Evolutionary conservation across 176 grass and related monocot species (phyloP).

Genomic region (Oryza glumipatula): DNA sequence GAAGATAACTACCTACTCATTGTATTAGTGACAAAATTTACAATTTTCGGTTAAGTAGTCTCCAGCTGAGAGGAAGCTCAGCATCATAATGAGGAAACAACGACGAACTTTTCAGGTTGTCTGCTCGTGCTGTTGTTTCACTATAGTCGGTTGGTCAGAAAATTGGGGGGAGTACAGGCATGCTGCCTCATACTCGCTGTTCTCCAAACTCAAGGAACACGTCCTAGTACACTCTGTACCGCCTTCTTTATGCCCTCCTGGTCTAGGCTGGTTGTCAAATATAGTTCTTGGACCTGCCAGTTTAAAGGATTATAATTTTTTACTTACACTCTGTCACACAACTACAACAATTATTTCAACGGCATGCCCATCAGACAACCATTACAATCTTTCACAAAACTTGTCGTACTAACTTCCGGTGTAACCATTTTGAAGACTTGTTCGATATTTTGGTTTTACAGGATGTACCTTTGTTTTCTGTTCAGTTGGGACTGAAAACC

Average conservation of each 20-base stretch:
- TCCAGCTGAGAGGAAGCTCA: not conserved
- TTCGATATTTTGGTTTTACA: not conserved
- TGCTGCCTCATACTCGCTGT: not conserved
- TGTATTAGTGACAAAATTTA: constrained; percentile 3
- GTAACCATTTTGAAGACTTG: not conserved
- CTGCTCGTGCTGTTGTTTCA: not conserved
- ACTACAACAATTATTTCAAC: not conserved
- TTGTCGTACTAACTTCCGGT: not conserved
- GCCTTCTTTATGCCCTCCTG: constrained; percentile 90
- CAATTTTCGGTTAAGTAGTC: constrained; percentile 13
- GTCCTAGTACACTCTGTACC: constrained; percentile 76
- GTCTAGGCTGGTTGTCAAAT: constrained; percentile 85
- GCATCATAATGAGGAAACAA: not conserved
- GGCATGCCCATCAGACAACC: not conserved
- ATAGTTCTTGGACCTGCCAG: constrained; percentile 89
- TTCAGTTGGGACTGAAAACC: not conserved
- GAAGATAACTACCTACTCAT: not conserved
- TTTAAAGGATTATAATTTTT: not conserved
- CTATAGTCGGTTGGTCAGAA: constrained; percentile 33
- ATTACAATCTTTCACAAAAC: not conserved
- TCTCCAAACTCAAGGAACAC: constrained; percentile 66
- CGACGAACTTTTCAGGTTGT: not conserved
- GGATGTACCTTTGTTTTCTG: constrained; percentile 24
- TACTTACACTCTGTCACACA: not conserved
- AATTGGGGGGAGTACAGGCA: constrained; percentile 9